Base-by-base conservation (phyloP, 73 alveolate genomes). In the Urostyla sp. region DNA sequence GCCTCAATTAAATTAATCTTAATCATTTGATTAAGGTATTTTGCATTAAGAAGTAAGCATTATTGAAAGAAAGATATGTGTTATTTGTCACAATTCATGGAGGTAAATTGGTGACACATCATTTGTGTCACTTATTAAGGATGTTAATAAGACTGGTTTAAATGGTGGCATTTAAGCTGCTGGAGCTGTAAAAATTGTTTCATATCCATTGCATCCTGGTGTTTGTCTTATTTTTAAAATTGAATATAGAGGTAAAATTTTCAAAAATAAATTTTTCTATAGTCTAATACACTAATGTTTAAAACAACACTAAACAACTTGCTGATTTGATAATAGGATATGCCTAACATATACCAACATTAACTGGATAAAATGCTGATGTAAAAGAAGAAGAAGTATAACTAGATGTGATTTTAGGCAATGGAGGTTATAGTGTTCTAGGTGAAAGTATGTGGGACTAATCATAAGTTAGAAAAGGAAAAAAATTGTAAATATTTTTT, bases 361-460 rank as follows among this genome's bases (percentile, higher is more conserved):
- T 75, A 2, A 56, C 23, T 59, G 11, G 13, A 37, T 0, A 40
- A 31, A 43, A 27, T 4, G 87, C 54, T 6, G 44, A 50, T 36
- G 43, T 75, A 16, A 46, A 5, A 32, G 87, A 75, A 35, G 87
- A 57, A 28, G 87, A 54, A 18, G 57, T 75, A 6, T n/a, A 75
- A 16, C 37, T 38, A 1, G 87, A 75, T 53, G 46, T 75, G 16
- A 53, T 38, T 11, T 31, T 75, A 7, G 87, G 87, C 48, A 76
- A 76, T n/a, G 72, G 72, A 13, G 79, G 79, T 1, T 23, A 56
- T n/a, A 20, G 79, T 10, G 26, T 55, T 13, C 67, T 75, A 2
- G 87, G 87, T 1, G 87, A 75, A 24, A 78, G 54, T 6, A 36
- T 75, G 18, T 75, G 87, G 87, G 74, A 75, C 46, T 45, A 54